Percentiles rank a stretch among this genome's conserved stretches.
phyloP scores from a whole-genome alignment of 2,329 filamentous ascomycete genomes.

The Ustulina deusta region DNA sequence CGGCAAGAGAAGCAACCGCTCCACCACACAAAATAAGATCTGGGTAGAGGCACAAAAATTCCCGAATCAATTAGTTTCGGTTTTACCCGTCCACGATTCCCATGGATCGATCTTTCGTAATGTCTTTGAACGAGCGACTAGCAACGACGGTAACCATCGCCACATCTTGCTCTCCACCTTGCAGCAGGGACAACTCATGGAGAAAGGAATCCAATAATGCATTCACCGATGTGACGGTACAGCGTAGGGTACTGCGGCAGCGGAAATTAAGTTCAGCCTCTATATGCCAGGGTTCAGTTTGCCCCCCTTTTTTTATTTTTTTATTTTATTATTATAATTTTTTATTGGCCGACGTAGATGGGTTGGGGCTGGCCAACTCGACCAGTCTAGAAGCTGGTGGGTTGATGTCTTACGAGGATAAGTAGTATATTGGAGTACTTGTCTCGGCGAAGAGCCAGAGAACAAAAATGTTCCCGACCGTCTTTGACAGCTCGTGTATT shows the following conservation, averaged over 20 bases:
- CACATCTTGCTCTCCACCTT: neutral
- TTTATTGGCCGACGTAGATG: neutral
- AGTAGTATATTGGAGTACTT: neutral
- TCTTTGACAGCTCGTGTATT: neutral
- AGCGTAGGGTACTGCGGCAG: slow-evolving; percentile 1
- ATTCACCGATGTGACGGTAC: slow-evolving; percentile 30
- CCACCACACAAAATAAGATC: neutral
- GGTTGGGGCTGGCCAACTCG: neutral
- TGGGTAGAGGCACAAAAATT: neutral
- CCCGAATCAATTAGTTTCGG: slow-evolving; percentile 2
- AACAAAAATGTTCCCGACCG: neutral
- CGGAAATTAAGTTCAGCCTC: slow-evolving; percentile 28
- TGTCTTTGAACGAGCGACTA: neutral
- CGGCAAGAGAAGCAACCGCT: slow-evolving; percentile 15
- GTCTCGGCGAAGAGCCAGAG: neutral
- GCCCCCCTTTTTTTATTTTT: slow-evolving; percentile 28
- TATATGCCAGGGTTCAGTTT: slow-evolving; percentile 17
- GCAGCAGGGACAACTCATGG: slow-evolving; percentile 15
- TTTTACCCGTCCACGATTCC: neutral
- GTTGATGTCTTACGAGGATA: slow-evolving; percentile 21
- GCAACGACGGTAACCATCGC: neutral
- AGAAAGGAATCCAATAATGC: slow-evolving; percentile 28
- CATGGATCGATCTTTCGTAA: neutral
- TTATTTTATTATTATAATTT: too few relatives aligned
- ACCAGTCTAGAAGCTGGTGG: slow-evolving; percentile 28